A percentile compares a stretch with the other conserved stretches of the same genome.
These are phyloP conservation scores for Piper longum DNA, from an alignment of 164 flowering plant genomes.

Conservation along the genomic window DNA sequence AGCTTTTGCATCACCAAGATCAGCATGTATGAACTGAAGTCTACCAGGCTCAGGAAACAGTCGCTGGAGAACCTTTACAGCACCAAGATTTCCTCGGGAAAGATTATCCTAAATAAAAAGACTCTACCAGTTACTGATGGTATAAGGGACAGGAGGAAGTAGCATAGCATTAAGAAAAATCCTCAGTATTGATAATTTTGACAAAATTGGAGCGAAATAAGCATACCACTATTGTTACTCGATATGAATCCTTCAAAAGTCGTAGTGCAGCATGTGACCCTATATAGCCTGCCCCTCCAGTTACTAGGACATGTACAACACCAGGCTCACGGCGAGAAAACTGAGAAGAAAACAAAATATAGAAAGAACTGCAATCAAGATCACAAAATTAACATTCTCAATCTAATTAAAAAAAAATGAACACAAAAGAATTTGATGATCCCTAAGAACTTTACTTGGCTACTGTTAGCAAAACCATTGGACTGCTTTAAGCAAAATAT, in stretches of 20 bases:
- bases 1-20: slow-evolving; percentile 80
- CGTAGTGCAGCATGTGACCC: slow-evolving; percentile 93
- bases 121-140: background rate
- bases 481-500: slow-evolving; percentile 64
- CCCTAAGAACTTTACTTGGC: slow-evolving; percentile 26
- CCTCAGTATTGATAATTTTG: background rate
- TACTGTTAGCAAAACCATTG: slow-evolving; percentile 41
- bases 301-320: slow-evolving; percentile 80
- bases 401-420: background rate
- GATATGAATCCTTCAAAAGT: slow-evolving; percentile 67
- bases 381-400: background rate
- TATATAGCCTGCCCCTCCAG: slow-evolving; percentile 97
- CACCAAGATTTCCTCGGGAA: slow-evolving; percentile 86
- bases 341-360: slow-evolving; percentile 20
- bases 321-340: slow-evolving; percentile 66
- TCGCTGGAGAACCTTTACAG: slow-evolving; percentile 60
- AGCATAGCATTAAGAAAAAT: background rate
- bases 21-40: slow-evolving; percentile 91
- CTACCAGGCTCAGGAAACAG: slow-evolving; percentile 80
- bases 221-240: slow-evolving; percentile 85
- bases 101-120: slow-evolving; percentile 60
- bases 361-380: background rate
- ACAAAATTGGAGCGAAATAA: background rate
- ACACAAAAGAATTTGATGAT: background rate
- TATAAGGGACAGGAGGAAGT: background rate